These are phyloP conservation scores for Dillenia turbinata DNA, from an alignment of 164 flowering plant species.

Conservation along the genomic window DNA sequence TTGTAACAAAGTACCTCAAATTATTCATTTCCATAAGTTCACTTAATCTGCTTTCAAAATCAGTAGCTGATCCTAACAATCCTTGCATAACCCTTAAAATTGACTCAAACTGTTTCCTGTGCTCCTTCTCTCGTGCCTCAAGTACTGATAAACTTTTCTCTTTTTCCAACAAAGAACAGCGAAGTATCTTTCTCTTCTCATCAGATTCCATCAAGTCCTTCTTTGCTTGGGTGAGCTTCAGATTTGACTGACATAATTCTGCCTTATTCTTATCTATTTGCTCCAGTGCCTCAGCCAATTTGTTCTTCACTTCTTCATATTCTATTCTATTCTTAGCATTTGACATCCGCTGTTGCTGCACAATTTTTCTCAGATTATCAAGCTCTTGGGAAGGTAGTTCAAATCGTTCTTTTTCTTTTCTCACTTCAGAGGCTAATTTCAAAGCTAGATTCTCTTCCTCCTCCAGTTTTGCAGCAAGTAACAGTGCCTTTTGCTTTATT, in stretches of 20 bases:
- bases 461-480: slow-evolving; percentile 21
- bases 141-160: slow-evolving; percentile 19
- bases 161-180: slow-evolving; percentile 25
- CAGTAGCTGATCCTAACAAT: slow-evolving; percentile 25
- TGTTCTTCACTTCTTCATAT: slow-evolving; percentile 19
- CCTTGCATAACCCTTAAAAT: slow-evolving; percentile 14
- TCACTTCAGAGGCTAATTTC: slow-evolving; percentile 27
- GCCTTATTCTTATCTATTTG: slow-evolving; percentile 22
- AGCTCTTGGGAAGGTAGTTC: slow-evolving; percentile 33
- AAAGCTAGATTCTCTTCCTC: slow-evolving; percentile 46
- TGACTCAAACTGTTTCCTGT: slow-evolving; percentile 44
- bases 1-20: slow-evolving; percentile 38
- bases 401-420: slow-evolving; percentile 33
- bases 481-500: slow-evolving; percentile 32
- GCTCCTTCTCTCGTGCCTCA: slow-evolving; percentile 36
- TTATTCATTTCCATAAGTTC: slow-evolving; percentile 29
- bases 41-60: slow-evolving; percentile 39
- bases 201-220: slow-evolving; percentile 23
- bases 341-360: slow-evolving; percentile 22
- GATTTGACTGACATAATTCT: slow-evolving; percentile 27
- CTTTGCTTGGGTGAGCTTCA: slow-evolving; percentile 28
- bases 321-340: slow-evolving; percentile 28
- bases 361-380: slow-evolving; percentile 24
- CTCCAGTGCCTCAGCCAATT: slow-evolving; percentile 29
- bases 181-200: slow-evolving; percentile 30